Base-by-base conservation (phyloP, 768 basidiomycete species). In the Russula virescens region DNA sequence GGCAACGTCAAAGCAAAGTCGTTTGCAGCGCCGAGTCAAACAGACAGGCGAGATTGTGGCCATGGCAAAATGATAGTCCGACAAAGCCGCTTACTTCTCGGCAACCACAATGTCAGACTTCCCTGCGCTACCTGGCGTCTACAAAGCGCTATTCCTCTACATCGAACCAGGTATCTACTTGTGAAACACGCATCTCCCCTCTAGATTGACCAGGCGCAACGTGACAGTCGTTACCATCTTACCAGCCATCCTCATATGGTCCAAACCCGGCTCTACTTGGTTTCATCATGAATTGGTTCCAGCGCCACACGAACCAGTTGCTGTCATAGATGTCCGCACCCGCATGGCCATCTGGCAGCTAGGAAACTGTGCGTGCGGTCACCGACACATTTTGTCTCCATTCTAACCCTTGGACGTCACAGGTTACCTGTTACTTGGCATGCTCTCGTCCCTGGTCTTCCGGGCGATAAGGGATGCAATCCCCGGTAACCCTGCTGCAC, bases 241-340 rank as follows among this genome's bases (percentile, higher is more conserved):
- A 5, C 80, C 83, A 18, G 78, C 79, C 38, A 48, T 85, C 49
- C 69, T 83, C 65, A 77, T 80, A 26, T 85, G 83, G 81, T 67
- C 79, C 49, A 79, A 74, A 61, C 85, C 85, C 9, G 86, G 88
- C 16, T 76, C 86, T 25, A 73, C 75, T 18, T 87, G 87, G 85
- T 89, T 87, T 66, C 81, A 85, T 69, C 77, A 82, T 68, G 78
- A 85, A 64, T 81, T 89, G 58, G 79, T 88, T 48, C 87, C 87
- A 1, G 75, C 75, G 9, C 60, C 68, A n/a, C 61, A 71, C 0
- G 73, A 76, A 40, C 60, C 71, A 0, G 71, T 74, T 6, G 67
- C 73, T 19, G 49, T 71, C 7, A 69, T 83, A 53, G 82, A 86
- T 51, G 70, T 77, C 42, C 77, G 84, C 40, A 80, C 82, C 7